Evolutionary conservation across 2,329 filamentous ascomycete genomes (phyloP).

Genomic region (Calonectria pseudoturangicola): DNA sequence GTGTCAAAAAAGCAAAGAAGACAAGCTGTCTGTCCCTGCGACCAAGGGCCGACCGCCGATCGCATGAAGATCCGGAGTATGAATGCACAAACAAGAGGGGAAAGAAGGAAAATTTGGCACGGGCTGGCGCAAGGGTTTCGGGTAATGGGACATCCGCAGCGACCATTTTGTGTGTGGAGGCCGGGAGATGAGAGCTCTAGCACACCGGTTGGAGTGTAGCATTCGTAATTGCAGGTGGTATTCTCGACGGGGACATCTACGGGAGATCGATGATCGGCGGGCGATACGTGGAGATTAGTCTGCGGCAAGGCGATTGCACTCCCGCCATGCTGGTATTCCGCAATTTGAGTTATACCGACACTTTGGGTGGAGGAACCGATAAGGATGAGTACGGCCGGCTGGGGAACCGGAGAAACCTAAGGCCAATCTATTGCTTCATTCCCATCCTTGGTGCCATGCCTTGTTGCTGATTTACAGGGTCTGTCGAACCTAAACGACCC

Average conservation of each 20-base stretch:
- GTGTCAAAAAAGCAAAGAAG: not conserved
- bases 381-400: not conserved
- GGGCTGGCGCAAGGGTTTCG: not conserved
- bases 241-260: not conserved
- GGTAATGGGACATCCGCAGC: not conserved
- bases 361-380: constrained; percentile 13
- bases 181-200: not conserved
- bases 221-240: not conserved
- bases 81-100: not conserved
- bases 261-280: not conserved
- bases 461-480: constrained; percentile 11
- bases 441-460: not conserved
- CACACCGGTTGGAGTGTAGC: not conserved
- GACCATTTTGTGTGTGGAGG: not conserved
- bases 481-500: not conserved
- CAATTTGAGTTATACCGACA: not conserved
- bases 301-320: not conserved
- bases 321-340: not conserved
- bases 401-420: not conserved
- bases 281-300: not conserved
- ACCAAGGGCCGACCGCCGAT: not conserved
- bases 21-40: constrained; percentile 3
- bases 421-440: not conserved
- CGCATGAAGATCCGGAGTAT: constrained; percentile 10
- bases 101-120: not conserved